Percentiles rank a stretch among this genome's conserved stretches.
These are phyloP conservation scores for Babesia divergens DNA, from an alignment of 169 alveolate genomes.

Conservation along the genomic window DNA sequence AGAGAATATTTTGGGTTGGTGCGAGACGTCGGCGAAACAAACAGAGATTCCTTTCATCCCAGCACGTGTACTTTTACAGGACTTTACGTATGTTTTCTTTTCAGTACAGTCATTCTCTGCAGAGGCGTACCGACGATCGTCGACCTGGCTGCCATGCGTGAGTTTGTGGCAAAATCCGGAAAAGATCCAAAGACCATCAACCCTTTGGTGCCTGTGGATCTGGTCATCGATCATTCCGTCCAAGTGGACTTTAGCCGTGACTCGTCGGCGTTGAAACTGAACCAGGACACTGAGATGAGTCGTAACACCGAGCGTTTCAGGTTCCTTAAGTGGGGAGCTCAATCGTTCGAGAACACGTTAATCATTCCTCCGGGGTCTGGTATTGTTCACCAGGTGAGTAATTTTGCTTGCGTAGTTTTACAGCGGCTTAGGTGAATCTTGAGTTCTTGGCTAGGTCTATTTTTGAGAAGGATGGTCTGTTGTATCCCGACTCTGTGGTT, in stretches of 20 bases:
- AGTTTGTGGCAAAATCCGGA: conserved; percentile 87
- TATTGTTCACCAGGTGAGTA: conserved; percentile 89
- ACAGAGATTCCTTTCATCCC: conserved; percentile 95
- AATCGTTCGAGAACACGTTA: conserved; percentile 87
- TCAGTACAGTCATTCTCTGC: neutral
- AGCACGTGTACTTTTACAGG: conserved; percentile 93
- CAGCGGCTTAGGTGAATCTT: conserved; percentile 84
- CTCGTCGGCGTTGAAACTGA: conserved; percentile 84
- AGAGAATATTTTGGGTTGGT: conserved; percentile 90
- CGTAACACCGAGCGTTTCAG: conserved; percentile 91
- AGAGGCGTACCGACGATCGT: conserved; percentile 94
- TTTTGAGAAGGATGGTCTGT: conserved; percentile 68
- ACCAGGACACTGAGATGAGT: conserved; percentile 88
- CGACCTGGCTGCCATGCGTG: conserved; percentile 97
- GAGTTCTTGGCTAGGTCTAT: conserved; percentile 82
- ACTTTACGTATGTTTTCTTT: conserved; percentile 79
- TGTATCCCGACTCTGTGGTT: conserved; percentile 93
- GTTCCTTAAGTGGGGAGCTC: conserved; percentile 95
- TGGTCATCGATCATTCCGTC: conserved; percentile 94
- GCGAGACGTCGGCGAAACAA: conserved; percentile 66
- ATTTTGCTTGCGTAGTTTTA: conserved; percentile 41
- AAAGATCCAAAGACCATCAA: conserved; percentile 89
- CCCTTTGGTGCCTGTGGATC: conserved; percentile 93
- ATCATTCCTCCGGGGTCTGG: conserved; percentile 98
- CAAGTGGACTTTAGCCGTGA: conserved; percentile 91